These are phyloP conservation scores for Massariosphaeria phaeospora DNA, from an alignment of 495 filamentous ascomycete genomes.

Conservation along the genomic window DNA sequence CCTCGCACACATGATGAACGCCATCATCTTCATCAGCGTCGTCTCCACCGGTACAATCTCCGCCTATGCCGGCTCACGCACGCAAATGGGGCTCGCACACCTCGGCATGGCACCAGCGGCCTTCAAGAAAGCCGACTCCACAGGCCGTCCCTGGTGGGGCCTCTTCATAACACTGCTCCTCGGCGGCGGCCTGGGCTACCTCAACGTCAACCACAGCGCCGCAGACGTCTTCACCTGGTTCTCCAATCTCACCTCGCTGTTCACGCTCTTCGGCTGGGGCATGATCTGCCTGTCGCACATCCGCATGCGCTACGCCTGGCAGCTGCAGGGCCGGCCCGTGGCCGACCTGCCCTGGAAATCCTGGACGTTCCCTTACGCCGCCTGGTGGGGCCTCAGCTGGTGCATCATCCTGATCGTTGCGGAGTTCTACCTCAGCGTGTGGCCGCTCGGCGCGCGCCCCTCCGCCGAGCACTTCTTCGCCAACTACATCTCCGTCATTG, in stretches of 20 bases:
- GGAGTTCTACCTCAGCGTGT: constrained; percentile 33
- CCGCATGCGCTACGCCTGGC: constrained; percentile 34
- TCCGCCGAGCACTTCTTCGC: constrained; percentile 32
- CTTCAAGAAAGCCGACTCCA: constrained; percentile 25
- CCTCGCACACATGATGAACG: constrained; percentile 35
- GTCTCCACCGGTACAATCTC: constrained; percentile 29
- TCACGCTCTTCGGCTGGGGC: constrained; percentile 34
- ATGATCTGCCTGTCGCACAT: constrained; percentile 37
- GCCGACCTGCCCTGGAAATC: constrained; percentile 33
- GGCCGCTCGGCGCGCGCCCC: constrained; percentile 18
- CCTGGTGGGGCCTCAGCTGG: constrained; percentile 34
- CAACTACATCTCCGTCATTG: constrained; percentile 28
- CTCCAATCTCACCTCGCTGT: constrained; percentile 33
- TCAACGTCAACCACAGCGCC: constrained; percentile 30
- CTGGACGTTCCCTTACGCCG: constrained; percentile 34
- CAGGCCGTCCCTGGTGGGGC: constrained; percentile 31
- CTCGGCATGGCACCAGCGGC: constrained; percentile 28
- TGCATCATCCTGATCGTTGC: constrained; percentile 32
- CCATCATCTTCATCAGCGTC: constrained; percentile 34
- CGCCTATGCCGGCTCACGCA: constrained; percentile 26
- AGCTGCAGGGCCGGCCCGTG: constrained; percentile 23
- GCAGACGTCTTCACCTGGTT: constrained; percentile 32
- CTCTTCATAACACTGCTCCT: constrained; percentile 24
- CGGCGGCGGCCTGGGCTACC: constrained; percentile 33
- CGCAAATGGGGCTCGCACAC: constrained; percentile 30